Base-by-base conservation (phyloP, 345 rosid species). In the Garcia nutans region DNA sequence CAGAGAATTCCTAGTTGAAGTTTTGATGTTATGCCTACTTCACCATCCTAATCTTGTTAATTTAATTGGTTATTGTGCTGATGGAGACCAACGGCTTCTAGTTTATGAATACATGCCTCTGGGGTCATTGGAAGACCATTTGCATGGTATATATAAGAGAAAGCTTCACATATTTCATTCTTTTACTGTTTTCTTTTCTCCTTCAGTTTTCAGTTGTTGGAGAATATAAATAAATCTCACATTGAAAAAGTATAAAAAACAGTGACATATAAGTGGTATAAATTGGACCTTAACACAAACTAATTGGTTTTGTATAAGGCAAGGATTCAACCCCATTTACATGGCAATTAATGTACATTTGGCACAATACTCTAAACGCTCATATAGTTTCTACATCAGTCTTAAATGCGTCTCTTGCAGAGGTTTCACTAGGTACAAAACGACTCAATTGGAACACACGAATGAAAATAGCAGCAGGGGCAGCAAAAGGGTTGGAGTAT, bases 391-490 rank as follows among this genome's bases (percentile, higher is more conserved):
- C 31, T 28, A 28, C 31, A 28, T 28, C 31, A 33, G 54, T 37
- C 65, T 63, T 28, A 31, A 44, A 31, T 54, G 28, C 2, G 50
- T 67, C 28, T 69, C 23, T 26, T 76, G 3, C 85, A 94, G 97
- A 91, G 47, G 82, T 86, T 77, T 82, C 89, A 8, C 82, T 79
- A 52, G 87, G 75, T 70, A 70, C 44, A 72, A 86, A 80, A 60
- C 79, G 87, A 11, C 92, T 94, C 67, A 93, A 94, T 75, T 94
- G 98, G 98, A 91, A 83, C 80, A 84, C 87, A 0, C 79, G 98
- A 75, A 92, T 94, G 97, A 85, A 85, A 79, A 89, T 94, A 79
- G 97, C 97, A 22, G 98, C 97, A 52, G 95, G 97, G 55, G 97
- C 95, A 44, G 97, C 93, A 1, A 87, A 87, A 59, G 98, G 97